Base-by-base conservation (phyloP, 495 filamentous ascomycete species). In the Lichina pygmaea region DNA sequence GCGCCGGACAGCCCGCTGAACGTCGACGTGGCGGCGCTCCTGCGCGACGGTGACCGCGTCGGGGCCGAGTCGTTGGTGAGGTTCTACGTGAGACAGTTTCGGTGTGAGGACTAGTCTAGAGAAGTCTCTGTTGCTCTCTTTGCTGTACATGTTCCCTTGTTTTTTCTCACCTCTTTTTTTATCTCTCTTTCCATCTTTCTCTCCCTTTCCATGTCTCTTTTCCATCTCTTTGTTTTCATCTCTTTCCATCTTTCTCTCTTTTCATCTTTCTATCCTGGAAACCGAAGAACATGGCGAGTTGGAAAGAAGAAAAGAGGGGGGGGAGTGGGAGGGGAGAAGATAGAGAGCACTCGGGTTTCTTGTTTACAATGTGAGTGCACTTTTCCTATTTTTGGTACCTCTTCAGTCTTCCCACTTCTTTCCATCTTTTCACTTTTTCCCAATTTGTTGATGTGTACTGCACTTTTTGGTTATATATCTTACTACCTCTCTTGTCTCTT, bases 1-100 rank as follows among this genome's bases (percentile, higher is more conserved):
- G 76, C 73, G 46, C 67, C 77, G 36, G 83, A 93, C 50, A 79
- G 72, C 51, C 89, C 89, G 49, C 61, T 95, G 44, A 92, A 93
- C 61, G 69, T 93, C 8, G 89, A 97, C 59, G 70, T 91, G 4
- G 86, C 85, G 44, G 68, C 71, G 48, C 58, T 97, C 51, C 45
- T 91, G 47, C 65, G 85, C 50, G 64, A 66, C 43, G 83, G 81
- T 12, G 89, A 97, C 63, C 49, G 57, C 6, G 63, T 85, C 4
- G 89, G 71, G 0, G 84, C 80, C 53, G 72, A 91, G 57, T 67
- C 73, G 41, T 57, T 95, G 57, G 80, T 94, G 36, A 69, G 91
- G 63, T 79, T 74, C 54, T 93, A 75, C 71, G 79, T 71, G 33
- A 62, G 57, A 42, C 66, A 70, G 43, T 62, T 67, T 47, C 61